A percentile compares a stretch with the other conserved stretches of the same genome.
phyloP scores from a whole-genome alignment of 805 yeast genomes.

The Cephaloascus fragrans region DNA sequence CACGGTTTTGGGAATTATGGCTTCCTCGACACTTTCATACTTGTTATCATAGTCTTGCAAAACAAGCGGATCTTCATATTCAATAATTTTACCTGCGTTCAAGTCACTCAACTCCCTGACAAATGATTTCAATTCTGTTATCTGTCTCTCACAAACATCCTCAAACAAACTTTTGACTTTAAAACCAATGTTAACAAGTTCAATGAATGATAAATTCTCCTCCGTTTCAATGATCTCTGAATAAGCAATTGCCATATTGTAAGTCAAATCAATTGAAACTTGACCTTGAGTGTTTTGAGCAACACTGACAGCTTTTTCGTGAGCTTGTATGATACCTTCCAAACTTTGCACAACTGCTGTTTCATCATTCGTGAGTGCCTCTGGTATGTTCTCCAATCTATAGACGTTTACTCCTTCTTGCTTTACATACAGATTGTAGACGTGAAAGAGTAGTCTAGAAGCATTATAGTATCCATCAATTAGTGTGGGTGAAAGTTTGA shows the following conservation, averaged over 20 bases:
- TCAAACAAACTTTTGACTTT: conserved; percentile 12
- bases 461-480: conserved; percentile 51
- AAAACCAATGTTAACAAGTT: conserved; percentile 9
- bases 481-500: conserved; percentile 9
- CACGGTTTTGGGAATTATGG: neutral
- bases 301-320: conserved; percentile 23
- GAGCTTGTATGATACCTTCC: conserved; percentile 21
- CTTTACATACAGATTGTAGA: conserved; percentile 40
- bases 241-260: conserved; percentile 36
- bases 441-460: conserved; percentile 47
- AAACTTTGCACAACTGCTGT: conserved; percentile 30
- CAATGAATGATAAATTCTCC: conserved; percentile 8
- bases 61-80: neutral
- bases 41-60: neutral
- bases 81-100: conserved; percentile 1
- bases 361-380: conserved; percentile 15
- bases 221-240: conserved; percentile 34
- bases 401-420: conserved; percentile 31
- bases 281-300: conserved; percentile 6
- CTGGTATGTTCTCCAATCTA: conserved; percentile 21
- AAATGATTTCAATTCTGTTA: conserved; percentile 16
- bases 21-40: neutral
- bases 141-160: conserved; percentile 17
- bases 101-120: conserved; percentile 10
- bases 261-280: conserved; percentile 32